Base-by-base conservation (phyloP, 441 rosid genomes). In the Manihot esculenta region DNA sequence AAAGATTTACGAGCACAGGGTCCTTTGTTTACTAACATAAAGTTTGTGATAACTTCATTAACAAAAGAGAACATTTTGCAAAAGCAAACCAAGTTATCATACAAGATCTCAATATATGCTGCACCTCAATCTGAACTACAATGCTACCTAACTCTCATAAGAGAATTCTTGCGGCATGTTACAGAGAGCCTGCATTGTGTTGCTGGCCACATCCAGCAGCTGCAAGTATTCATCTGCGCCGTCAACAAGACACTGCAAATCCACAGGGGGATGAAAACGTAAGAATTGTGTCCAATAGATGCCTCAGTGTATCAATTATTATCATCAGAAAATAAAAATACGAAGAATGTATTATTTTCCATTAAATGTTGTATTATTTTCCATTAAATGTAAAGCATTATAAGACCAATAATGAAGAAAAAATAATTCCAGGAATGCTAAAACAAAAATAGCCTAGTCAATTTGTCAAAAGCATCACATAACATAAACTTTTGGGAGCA, bases 181-280 rank as follows among this genome's bases (percentile, higher is more conserved):
- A 74, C 84, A 74, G 48, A 85, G 77, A 62, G 85, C 88, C 72
- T 84, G 82, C 76, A 88, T 85, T 20, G 87, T 79, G 72, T 74
- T 81, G 86, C 97, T 90, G 76, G 91, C 80, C 72, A 87, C 89
- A 62, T 89, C 91, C 74, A 92, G 85, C 73, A 92, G 87, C 88
- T 92, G 97, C 87, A 95, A 73, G 83, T 91, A 91, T 84, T 95
- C 99, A 59, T 92, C 98, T 11, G 97, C 99, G 7, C 98, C 98
- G 53, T 95, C 99, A 56, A 95, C 84, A 49, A 92, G 93, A 79
- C 86, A 75, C 97, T 92, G 93, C 81, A 82, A 62, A 41, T 69
- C 62, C 5, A 24, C 44, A 57, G 30, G 17, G 20, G 20, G 2
- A 27, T 33, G 75, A 9, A 57, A 63, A 26, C 9, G n/a, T 61